Evolutionary conservation across 2,329 filamentous ascomycete species (phyloP).

Genomic region (Colletotrichum horii): DNA sequence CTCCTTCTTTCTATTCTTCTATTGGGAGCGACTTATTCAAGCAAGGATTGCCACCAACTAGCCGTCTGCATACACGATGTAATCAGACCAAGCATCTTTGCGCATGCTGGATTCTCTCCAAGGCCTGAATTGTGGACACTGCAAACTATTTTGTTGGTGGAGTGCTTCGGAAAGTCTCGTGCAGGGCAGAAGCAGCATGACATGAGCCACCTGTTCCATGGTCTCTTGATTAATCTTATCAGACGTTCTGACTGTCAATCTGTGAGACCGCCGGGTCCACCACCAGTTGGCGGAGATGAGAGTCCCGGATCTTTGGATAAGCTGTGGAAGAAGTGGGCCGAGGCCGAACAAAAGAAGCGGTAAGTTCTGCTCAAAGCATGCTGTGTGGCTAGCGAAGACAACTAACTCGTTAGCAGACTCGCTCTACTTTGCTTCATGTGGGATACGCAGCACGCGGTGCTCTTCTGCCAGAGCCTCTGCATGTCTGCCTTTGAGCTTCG

Average conservation of each 20-base stretch:
- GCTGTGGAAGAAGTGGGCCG: slow-evolving; percentile 58
- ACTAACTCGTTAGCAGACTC: slow-evolving; percentile 34
- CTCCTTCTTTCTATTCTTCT: slow-evolving; percentile 60
- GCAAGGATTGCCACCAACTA: slow-evolving; percentile 62
- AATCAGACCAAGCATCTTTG: slow-evolving; percentile 63
- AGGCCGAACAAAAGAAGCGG: slow-evolving; percentile 64
- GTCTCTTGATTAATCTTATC: slow-evolving; percentile 42
- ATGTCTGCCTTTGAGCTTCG: slow-evolving; percentile 70
- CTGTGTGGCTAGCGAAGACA: rapidly evolving
- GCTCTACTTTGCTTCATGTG: slow-evolving; percentile 69
- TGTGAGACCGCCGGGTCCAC: slow-evolving; percentile 29
- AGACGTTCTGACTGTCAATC: slow-evolving; percentile 40
- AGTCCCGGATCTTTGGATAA: slow-evolving; percentile 43
- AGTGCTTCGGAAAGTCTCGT: slow-evolving; percentile 68
- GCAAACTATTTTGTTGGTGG: slow-evolving; percentile 65
- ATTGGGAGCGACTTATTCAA: slow-evolving; percentile 66
- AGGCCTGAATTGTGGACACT: slow-evolving; percentile 66
- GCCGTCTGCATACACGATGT: slow-evolving; percentile 68
- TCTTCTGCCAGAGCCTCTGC: slow-evolving; percentile 70
- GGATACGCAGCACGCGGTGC: slow-evolving; percentile 68
- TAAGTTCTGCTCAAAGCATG: slow-evolving; percentile 22
- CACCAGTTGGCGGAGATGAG: slow-evolving; percentile 27
- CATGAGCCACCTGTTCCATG: slow-evolving; percentile 61
- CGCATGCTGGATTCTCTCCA: slow-evolving; percentile 59
- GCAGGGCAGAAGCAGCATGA: slow-evolving; percentile 69